Evolutionary conservation across 1,284 basidiomycete species (phyloP), one percentile per base, ranked within the genome.

Genomic region (Heterobasidion parviporum): DNA sequence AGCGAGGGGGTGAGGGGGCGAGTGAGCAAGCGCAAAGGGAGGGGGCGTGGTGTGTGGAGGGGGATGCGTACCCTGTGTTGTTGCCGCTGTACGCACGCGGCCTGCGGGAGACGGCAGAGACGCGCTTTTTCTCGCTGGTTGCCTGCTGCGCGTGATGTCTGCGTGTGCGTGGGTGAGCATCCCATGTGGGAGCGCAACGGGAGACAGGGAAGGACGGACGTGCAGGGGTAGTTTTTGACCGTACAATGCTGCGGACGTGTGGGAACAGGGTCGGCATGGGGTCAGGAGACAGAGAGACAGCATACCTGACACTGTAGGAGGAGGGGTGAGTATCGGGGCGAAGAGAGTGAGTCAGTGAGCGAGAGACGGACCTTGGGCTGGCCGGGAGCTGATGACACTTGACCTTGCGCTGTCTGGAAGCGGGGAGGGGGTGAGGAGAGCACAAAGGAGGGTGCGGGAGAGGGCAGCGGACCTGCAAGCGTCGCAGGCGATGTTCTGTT

Each of bases 401-500:
- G 60, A 92, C 89, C 73, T 92, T 92, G 61, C 89, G 79, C 46
- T 85, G 77, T 72, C 89, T 89, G 65, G 57, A 54, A 5, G 55
- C 49, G 59, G 52, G 47, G 60, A 68, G 54, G 18, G 32, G 53
- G 38, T 18, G 55, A 49, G 49, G 54, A 57, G 47, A 54, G 54
- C 16, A 54, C 15, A 41, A 44, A 16, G 18, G 6, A 6, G 3
- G 7, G 52, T 1, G 38, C 41, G 47, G 44, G 3, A 48, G 41
- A 34, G 34, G 50, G 41, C 50, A 41, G 26, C 18, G 26, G 12
- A 85, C 85, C 86, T 83, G 79, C 91, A 94, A 53, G 88, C 87
- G 73, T 94, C 92, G 68, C 92, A 94, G 26, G 92, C 91, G 20
- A 91, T 90, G 67, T 94, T 94, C 73, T 94, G 91, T 67, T 92